phyloP scores from a whole-genome alignment of 345 rosid genomes.

The Sisymbrium irio region DNA sequence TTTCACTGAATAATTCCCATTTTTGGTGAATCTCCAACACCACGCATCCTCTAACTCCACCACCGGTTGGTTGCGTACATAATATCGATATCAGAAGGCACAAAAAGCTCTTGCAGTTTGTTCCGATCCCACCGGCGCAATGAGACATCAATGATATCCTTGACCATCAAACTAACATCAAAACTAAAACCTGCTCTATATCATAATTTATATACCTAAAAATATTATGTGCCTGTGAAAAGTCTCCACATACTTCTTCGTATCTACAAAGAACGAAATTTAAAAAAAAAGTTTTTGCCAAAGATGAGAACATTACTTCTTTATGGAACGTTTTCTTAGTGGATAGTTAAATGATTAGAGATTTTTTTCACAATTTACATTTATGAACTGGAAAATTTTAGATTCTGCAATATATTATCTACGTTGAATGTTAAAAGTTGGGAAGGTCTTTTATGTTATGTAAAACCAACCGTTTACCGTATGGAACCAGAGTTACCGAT shows the following conservation, averaged over 20 bases:
- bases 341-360: background rate
- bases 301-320: background rate
- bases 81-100: no score
- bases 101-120: no score
- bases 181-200: constrained; percentile 6
- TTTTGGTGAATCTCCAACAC: no score
- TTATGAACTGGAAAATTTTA: no score
- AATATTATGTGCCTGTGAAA: background rate
- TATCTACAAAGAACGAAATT: no score
- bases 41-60: no score
- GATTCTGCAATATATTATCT: background rate
- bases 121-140: no score
- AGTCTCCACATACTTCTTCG: background rate
- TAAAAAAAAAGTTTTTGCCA: background rate
- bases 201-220: background rate
- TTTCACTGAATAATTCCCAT: no score
- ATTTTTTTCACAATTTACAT: no score
- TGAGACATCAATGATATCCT: no score
- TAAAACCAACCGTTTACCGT: background rate
- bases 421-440: background rate
- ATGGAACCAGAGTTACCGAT: background rate
- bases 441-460: background rate
- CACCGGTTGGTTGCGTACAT: no score
- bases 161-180: no score
- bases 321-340: background rate